A percentile compares a stretch with the other conserved stretches of the same genome.
Conservation (phyloP, 108 stramenopile genomes). For the Fistulifera pelliculosa region DNA sequence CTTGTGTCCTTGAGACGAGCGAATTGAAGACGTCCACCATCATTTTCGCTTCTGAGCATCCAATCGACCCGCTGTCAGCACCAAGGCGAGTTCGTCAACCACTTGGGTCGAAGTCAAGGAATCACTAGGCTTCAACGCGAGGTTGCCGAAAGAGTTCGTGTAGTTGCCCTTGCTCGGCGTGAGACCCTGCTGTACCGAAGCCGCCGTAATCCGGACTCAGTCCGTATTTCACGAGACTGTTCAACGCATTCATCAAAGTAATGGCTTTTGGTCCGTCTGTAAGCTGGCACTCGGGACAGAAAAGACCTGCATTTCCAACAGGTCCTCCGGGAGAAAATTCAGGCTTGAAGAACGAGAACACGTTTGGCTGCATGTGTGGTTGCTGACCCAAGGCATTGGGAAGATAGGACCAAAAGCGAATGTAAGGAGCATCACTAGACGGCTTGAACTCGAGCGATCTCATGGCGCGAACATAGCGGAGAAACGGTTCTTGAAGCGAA, state of each 20-base stretch:
- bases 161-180: background rate
- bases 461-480: slow-evolving; percentile 42
- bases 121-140: background rate
- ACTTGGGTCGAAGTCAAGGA: background rate
- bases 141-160: background rate
- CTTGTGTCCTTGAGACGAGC: slow-evolving; percentile 15
- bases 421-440: background rate
- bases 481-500: slow-evolving; percentile 44
- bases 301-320: slow-evolving; percentile 4
- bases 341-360: slow-evolving; percentile 48
- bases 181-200: slow-evolving; percentile 1
- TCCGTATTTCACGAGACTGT: slow-evolving; percentile 45
- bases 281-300: slow-evolving; percentile 45
- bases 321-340: slow-evolving; percentile 27
- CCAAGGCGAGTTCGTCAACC: slow-evolving; percentile 43
- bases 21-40: background rate
- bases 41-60: slow-evolving; percentile 14
- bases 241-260: slow-evolving; percentile 33
- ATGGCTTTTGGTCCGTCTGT: slow-evolving; percentile 22
- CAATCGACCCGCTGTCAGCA: slow-evolving; percentile 52
- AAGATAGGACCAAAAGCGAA: slow-evolving; percentile 8
- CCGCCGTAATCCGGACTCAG: slow-evolving; percentile 3
- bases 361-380: slow-evolving; percentile 28
- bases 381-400: slow-evolving; percentile 36
- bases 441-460: slow-evolving; percentile 41